These are phyloP conservation scores for Bipolaris zeicola DNA, from an alignment of 2,329 filamentous ascomycete genomes.

Conservation along the genomic window DNA sequence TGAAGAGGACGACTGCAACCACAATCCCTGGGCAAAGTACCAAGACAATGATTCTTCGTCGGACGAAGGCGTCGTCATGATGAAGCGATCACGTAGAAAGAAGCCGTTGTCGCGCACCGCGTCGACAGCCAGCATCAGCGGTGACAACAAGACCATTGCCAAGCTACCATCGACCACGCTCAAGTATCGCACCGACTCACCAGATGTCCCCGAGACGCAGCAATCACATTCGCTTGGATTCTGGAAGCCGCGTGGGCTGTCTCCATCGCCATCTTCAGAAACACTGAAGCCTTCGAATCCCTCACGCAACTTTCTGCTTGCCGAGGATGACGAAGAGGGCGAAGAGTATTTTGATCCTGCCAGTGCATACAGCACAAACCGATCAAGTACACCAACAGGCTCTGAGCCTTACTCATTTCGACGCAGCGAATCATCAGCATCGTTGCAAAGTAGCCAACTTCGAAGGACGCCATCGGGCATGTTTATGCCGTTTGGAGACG, in stretches of 20 bases:
- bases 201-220: constrained; percentile 66
- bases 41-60: constrained; percentile 62
- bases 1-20: constrained; percentile 57
- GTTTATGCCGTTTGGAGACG: constrained; percentile 87
- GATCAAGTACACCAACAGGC: constrained; percentile 45
- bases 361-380: constrained; percentile 42
- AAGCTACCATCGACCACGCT: constrained; percentile 86
- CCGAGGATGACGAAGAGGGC: constrained; percentile 57
- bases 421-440: constrained; percentile 21
- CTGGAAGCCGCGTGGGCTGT: constrained; percentile 56
- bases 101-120: constrained; percentile 59
- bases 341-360: constrained; percentile 55
- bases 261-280: constrained; percentile 81
- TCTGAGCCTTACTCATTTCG: constrained; percentile 32
- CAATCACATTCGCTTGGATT: constrained; percentile 50
- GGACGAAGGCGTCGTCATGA: constrained; percentile 80
- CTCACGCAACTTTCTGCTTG: constrained; percentile 68
- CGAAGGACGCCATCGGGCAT: constrained; percentile 83
- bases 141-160: constrained; percentile 83
- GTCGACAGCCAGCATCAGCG: constrained; percentile 61
- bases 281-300: constrained; percentile 74
- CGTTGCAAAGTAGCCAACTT: constrained; percentile 59
- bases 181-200: constrained; percentile 80
- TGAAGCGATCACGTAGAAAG: constrained; percentile 66
- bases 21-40: constrained; percentile 47